Conservation (phyloP, 768 basidiomycete genomes). For the Lactarius tabidus region DNA sequence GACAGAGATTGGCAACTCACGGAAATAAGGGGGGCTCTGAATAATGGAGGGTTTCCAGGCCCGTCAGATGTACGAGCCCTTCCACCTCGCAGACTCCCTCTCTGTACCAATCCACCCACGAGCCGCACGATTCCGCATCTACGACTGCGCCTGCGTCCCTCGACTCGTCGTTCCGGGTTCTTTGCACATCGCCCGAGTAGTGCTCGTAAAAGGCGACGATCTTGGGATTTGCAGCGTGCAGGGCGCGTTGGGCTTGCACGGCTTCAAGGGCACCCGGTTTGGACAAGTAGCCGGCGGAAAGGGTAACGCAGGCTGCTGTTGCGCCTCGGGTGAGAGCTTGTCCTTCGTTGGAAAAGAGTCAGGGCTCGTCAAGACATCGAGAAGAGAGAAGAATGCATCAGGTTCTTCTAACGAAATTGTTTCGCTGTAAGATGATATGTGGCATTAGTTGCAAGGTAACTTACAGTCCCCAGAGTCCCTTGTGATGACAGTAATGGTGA, state of each 20-base stretch:
- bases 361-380: slow-evolving; percentile 59
- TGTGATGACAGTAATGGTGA: slow-evolving; percentile 30
- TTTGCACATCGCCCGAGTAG: too few relatives aligned
- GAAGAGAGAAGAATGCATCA: slow-evolving; percentile 67
- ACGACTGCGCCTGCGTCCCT: too few relatives aligned
- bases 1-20: too few relatives aligned
- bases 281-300: slow-evolving; percentile 48
- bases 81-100: too few relatives aligned
- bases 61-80: too few relatives aligned
- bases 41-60: too few relatives aligned
- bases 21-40: too few relatives aligned
- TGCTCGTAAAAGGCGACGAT: too few relatives aligned
- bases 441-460: not conserved
- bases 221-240: slow-evolving; percentile 75
- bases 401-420: slow-evolving; percentile 71
- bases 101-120: too few relatives aligned
- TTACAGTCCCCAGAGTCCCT: too few relatives aligned
- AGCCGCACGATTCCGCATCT: too few relatives aligned
- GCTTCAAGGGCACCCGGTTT: slow-evolving; percentile 49
- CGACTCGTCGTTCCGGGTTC: too few relatives aligned
- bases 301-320: slow-evolving; percentile 52
- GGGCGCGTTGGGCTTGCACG: slow-evolving; percentile 67
- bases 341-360: slow-evolving; percentile 37
- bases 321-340: slow-evolving; percentile 44
- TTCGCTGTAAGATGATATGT: slow-evolving; percentile 53